Base-by-base conservation (phyloP, 352 stramenopile species). In the Phytophthora constricta region DNA sequence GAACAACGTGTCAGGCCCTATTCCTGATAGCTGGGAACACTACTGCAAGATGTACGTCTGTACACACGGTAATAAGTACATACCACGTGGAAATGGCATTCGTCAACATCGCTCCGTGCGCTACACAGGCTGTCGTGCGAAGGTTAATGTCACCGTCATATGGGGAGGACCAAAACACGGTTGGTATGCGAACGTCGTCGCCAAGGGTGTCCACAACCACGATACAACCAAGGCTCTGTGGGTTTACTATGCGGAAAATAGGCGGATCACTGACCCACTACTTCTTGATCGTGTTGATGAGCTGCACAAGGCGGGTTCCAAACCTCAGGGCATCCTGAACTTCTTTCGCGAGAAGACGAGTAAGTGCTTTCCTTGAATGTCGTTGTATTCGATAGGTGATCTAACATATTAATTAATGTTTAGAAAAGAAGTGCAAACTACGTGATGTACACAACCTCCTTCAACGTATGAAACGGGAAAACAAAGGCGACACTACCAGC, bases 371-470 rank as follows among this genome's bases (percentile, higher is more conserved):
- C n/a, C n/a, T n/a, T n/a, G n/a, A n/a, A n/a, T n/a, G n/a, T n/a
- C n/a, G n/a, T n/a, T n/a, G n/a, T n/a, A n/a, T n/a, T n/a, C n/a
- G n/a, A n/a, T n/a, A n/a, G n/a, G n/a, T n/a, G n/a, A n/a, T n/a
- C n/a, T n/a, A n/a, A n/a, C 26, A 34, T 31, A 27, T 52, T 9
- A 37, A 52, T 52, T 52, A 34, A 25, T 34, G 9, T 52, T n/a
- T 31, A 10, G 45, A 43, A 25, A 26, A 63, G 39, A 20, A 45
- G 31, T n/a, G 23, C 41, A 23, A 45, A 23, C 41, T 54, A 22
- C 55, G 55, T 4, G 55, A 55, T 13, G 43, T 63, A 4, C 45
- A 56, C 19, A 63, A 55, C 31, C 34, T 65, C 9, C 7, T 65
- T 1, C 57, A 65, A 19, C 1, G 45, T 7, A 46, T 51, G 5